phyloP scores from a whole-genome alignment of 2,329 filamentous ascomycete species.

The Diaporthe batatas region DNA sequence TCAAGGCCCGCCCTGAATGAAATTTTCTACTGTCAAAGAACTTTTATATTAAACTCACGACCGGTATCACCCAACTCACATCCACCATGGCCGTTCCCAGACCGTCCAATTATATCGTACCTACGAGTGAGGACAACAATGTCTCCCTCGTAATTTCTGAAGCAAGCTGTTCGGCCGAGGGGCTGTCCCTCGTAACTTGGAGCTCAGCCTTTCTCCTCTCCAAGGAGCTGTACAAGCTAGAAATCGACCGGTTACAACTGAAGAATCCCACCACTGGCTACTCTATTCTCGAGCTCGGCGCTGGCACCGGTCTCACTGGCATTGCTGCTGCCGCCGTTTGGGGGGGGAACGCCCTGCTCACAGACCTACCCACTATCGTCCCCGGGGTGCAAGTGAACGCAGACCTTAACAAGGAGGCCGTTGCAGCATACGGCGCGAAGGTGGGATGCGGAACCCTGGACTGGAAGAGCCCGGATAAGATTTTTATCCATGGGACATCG shows the following conservation, averaged over 20 bases:
- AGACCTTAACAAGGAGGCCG: slow-evolving; percentile 32
- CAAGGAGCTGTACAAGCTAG: slow-evolving; percentile 37
- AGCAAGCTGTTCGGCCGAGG: slow-evolving; percentile 39
- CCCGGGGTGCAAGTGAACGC: slow-evolving; percentile 41
- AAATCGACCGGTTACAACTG: slow-evolving; percentile 18
- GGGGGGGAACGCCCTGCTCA: slow-evolving; percentile 33
- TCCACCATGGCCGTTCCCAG: slow-evolving; percentile 30
- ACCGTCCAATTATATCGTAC: slow-evolving; percentile 23
- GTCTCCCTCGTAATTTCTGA: slow-evolving; percentile 38
- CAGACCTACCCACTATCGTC: slow-evolving; percentile 40
- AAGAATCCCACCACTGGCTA: not conserved
- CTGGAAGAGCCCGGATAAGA: slow-evolving; percentile 37
- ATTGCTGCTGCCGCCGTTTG: slow-evolving; percentile 35
- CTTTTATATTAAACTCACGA: not conserved
- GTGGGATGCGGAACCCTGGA: slow-evolving; percentile 37
- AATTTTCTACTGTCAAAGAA: slow-evolving; percentile 9
- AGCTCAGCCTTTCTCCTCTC: slow-evolving; percentile 42
- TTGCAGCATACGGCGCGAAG: slow-evolving; percentile 18
- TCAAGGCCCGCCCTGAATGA: not conserved
- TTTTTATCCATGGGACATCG: not conserved
- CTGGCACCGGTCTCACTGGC: slow-evolving; percentile 40
- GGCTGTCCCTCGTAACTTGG: slow-evolving; percentile 39
- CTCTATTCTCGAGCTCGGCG: slow-evolving; percentile 40
- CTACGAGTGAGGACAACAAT: slow-evolving; percentile 12
- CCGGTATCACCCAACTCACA: not conserved